phyloP scores from a whole-genome alignment of 257 asterid genomes.

The Fraxinus quadrangulata region DNA sequence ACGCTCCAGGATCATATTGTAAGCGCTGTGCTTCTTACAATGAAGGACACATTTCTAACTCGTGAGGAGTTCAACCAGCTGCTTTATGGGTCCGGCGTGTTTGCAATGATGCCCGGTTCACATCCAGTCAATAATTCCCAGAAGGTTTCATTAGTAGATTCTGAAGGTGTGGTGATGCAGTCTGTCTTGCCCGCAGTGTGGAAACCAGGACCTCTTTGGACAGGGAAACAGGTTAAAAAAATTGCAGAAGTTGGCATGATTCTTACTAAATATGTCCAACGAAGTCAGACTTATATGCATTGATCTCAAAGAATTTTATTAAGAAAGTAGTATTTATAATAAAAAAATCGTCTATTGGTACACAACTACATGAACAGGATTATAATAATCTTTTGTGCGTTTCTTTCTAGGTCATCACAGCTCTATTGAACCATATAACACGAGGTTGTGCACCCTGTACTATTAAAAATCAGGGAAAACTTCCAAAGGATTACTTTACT shows the following conservation, averaged over 20 bases:
- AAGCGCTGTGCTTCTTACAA: conserved; percentile 81
- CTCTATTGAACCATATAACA: conserved; percentile 84
- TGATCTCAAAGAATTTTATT: not conserved
- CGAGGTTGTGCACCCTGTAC: conserved; percentile 80
- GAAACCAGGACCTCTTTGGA: conserved; percentile 99
- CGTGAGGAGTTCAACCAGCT: conserved; percentile 82
- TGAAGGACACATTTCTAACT: conserved; percentile 83
- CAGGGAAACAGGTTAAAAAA: conserved; percentile 88
- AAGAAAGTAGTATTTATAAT: not conserved
- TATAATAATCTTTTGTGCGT: conserved; percentile 12
- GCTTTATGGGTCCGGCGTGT: conserved; percentile 88
- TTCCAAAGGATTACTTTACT: conserved; percentile 71
- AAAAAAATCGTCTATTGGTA: not conserved
- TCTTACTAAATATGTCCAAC: conserved; percentile 8
- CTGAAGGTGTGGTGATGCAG: conserved; percentile 53
- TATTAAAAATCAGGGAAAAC: conserved; percentile 72
- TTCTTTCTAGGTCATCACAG: conserved; percentile 74
- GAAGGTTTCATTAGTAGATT: conserved; percentile 59
- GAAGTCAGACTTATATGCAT: conserved; percentile 2
- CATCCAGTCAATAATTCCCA: conserved; percentile 37
- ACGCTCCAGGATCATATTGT: conserved; percentile 88
- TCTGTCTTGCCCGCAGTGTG: conserved; percentile 76
- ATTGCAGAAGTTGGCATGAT: conserved; percentile 13
- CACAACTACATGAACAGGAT: not conserved
- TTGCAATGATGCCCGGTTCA: conserved; percentile 47